Conservation (phyloP, 129 eudicot species). For the Chrysanthemum seticuspe region DNA sequence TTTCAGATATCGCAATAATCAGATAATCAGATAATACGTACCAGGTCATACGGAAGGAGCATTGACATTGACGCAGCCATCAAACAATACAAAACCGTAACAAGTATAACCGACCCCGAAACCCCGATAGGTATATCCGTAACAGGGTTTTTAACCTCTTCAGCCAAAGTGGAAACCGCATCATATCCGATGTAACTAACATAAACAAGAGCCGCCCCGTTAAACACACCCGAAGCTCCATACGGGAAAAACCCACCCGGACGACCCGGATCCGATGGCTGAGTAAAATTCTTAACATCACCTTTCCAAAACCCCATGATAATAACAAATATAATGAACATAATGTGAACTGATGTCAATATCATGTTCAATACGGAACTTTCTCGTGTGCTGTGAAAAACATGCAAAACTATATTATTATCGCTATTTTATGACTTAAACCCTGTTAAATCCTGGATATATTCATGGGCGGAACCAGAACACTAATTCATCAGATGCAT, state of each 20-base stretch:
- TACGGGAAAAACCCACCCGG: constrained; percentile 80
- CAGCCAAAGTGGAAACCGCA: constrained; percentile 97
- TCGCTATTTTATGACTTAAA: too few relatives aligned
- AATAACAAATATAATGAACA: constrained; percentile 72
- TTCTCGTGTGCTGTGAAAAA: constrained; percentile 71
- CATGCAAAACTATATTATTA: not conserved
- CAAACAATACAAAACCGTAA: constrained; percentile 82
- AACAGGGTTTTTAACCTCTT: constrained; percentile 84
- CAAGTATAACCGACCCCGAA: constrained; percentile 81
- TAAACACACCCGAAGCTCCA: constrained; percentile 84
- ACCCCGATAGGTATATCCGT: constrained; percentile 88
- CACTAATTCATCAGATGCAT: too few relatives aligned
- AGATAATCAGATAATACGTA: constrained; percentile 21
- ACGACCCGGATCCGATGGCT: constrained; percentile 55
- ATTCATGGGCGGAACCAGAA: too few relatives aligned
- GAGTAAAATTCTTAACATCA: constrained; percentile 63
- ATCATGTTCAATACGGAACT: constrained; percentile 83
- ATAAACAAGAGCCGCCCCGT: constrained; percentile 89
- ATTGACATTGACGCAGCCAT: constrained; percentile 98
- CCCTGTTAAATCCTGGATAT: too few relatives aligned
- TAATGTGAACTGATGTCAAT: constrained; percentile 64
- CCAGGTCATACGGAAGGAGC: constrained; percentile 91
- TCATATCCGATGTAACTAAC: constrained; percentile 94
- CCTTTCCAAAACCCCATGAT: constrained; percentile 83
- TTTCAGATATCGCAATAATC: not conserved